Percentiles rank a stretch among this genome's conserved stretches.
Evolutionary conservation across 495 filamentous ascomycete species (phyloP).

Genomic region (Hypoxylon intermedium): DNA sequence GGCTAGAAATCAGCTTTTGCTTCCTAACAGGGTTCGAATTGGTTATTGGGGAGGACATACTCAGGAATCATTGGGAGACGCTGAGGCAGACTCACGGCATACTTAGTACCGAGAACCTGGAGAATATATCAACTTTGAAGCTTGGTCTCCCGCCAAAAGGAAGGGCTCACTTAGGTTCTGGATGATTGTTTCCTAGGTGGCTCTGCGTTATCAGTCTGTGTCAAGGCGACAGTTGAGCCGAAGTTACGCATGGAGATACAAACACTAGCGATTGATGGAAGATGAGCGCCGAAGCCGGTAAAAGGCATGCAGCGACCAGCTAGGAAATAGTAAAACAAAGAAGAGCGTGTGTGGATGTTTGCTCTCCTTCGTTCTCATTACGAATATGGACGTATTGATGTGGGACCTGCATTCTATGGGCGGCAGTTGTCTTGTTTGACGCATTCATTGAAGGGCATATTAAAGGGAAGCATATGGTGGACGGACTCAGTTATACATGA

Average conservation of each 20-base stretch:
- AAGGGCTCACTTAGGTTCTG: not conserved
- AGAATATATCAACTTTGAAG: slow-evolving; percentile 23
- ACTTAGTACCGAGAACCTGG: slow-evolving; percentile 7
- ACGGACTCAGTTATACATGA: slow-evolving; percentile 22
- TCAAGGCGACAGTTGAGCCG: no score
- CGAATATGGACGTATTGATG: not conserved
- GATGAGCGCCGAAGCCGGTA: no score
- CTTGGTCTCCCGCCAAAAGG: slow-evolving; percentile 16
- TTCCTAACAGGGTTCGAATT: slow-evolving; percentile 84
- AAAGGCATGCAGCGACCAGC: no score
- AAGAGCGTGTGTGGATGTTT: not conserved
- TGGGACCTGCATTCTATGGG: slow-evolving; percentile 14
- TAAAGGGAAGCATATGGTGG: slow-evolving; percentile 19
- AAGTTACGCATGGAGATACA: not conserved
- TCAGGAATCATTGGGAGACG: slow-evolving; percentile 63
- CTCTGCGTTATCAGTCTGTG: not conserved
- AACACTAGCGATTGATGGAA: not conserved
- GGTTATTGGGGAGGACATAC: slow-evolving; percentile 68
- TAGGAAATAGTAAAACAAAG: not conserved
- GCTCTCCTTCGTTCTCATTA: not conserved
- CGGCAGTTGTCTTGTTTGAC: slow-evolving; percentile 2
- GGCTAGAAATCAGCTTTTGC: slow-evolving; percentile 94
- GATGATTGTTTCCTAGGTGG: not conserved
- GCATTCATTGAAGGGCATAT: slow-evolving; percentile 14
- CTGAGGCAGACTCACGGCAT: slow-evolving; percentile 47